Percentiles rank a stretch among this genome's conserved stretches.
Evolutionary conservation across 306 rosid genomes (phyloP).

Genomic region (Albizia julibrissin): DNA sequence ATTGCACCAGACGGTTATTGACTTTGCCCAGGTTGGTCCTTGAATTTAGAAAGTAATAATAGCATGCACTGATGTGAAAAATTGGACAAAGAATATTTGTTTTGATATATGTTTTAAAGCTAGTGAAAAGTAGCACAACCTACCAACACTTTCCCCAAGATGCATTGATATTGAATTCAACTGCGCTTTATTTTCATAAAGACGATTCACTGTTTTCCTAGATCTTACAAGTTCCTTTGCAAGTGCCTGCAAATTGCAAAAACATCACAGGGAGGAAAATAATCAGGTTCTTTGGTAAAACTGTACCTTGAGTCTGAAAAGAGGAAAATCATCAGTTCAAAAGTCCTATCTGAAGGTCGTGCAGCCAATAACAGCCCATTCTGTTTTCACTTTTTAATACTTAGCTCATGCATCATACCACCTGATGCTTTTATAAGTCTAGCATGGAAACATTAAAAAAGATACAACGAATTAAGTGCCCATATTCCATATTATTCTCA

Average conservation of each 20-base stretch:
- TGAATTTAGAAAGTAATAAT: conserved; percentile 13
- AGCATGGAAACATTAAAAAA: not conserved
- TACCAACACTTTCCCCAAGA: conserved; percentile 99
- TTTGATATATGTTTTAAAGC: not conserved
- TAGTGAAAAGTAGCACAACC: conserved; percentile 30
- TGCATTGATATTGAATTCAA: conserved; percentile 98
- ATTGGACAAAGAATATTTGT: not conserved
- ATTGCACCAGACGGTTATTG: not conserved
- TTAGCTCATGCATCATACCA: not conserved
- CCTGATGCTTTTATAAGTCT: conserved; percentile 1
- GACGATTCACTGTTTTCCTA: conserved; percentile 86
- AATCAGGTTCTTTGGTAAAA: not conserved
- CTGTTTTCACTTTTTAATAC: conserved; percentile 19
- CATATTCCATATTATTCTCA: not conserved
- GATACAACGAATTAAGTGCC: not conserved
- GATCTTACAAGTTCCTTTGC: conserved; percentile 92
- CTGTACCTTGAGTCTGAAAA: conserved; percentile 20
- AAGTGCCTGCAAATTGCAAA: conserved; percentile 69
- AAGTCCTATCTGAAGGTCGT: conserved; percentile 20
- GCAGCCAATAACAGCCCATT: conserved; percentile 3
- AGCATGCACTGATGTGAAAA: not conserved
- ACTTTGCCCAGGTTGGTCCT: not conserved
- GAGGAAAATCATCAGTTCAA: not conserved
- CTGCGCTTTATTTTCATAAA: conserved; percentile 91
- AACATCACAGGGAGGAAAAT: conserved; percentile 10